These are phyloP conservation scores for Coemansia sp. DNA, from an alignment of 192 early-diverging fungal genomes.

Conservation along the genomic window DNA sequence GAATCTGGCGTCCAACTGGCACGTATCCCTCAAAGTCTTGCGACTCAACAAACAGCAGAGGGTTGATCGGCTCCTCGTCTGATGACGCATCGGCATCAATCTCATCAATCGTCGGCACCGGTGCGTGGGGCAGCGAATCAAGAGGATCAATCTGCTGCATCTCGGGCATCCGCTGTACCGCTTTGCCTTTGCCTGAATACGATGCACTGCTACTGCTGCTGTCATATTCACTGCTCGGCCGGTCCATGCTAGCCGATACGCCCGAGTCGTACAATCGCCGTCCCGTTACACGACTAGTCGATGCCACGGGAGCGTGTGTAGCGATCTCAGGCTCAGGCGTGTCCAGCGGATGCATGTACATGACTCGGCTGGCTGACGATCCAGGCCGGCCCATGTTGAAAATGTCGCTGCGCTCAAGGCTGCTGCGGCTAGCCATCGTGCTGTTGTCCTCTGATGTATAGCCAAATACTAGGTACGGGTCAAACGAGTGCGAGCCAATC, in stretches of 20 bases:
- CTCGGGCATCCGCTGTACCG: slow-evolving; percentile 15
- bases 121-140: slow-evolving; percentile 12
- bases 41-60: slow-evolving; percentile 33
- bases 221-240: slow-evolving; percentile 8
- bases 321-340: slow-evolving; percentile 17
- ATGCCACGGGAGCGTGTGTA: slow-evolving; percentile 11
- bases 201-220: slow-evolving; percentile 5
- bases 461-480: slow-evolving; percentile 45
- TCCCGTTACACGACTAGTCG: slow-evolving; percentile 10
- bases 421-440: slow-evolving; percentile 54
- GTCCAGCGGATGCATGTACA: slow-evolving; percentile 45
- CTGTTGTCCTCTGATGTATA: slow-evolving; percentile 52
- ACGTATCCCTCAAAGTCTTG: slow-evolving; percentile 52
- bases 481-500: slow-evolving; percentile 40
- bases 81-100: slow-evolving; percentile 40
- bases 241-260: neutral
- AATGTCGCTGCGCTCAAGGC: slow-evolving; percentile 43
- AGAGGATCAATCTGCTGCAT: slow-evolving; percentile 40
- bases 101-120: slow-evolving; percentile 31
- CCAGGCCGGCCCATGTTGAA: slow-evolving; percentile 22
- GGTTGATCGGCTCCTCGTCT: slow-evolving; percentile 45
- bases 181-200: slow-evolving; percentile 25
- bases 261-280: neutral
- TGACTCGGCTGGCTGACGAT: slow-evolving; percentile 35
- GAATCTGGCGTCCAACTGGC: slow-evolving; percentile 31